Base-by-base conservation (phyloP, 2,329 filamentous ascomycete species). In the Aspergillus arachidicola region DNA sequence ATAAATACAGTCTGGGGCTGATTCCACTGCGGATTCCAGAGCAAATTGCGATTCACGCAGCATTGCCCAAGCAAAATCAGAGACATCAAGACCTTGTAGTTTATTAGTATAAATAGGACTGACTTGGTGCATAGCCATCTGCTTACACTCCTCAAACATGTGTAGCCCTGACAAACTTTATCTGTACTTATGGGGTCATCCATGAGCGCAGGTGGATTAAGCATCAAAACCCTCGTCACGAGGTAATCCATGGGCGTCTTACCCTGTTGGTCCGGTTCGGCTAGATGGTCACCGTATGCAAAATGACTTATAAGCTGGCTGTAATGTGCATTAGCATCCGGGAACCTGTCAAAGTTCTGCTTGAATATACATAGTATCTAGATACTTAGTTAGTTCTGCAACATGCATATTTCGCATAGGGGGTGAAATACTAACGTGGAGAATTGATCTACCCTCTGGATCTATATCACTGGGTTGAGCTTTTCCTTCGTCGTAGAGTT, bases 121-220 rank as follows among this genome's bases (percentile, higher is more conserved):
- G 38, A n/a, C 6, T 43, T 21, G 4, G 19, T 43, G 4, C 0
- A 1, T n/a, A 14, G 34, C 34, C 12, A 43, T 43, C 38, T 43
- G 2, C 19, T 11, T 43, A 43, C 38, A 9, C 3, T 43, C 2
- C 19, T 19, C 19, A n/a, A 43, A 5, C 38, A 43, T 43, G 38
- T n/a, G 5, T 43, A 43, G 16, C 6, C 0, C 36, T 41, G 36
- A 41, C 16, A 19, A 14, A 41, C 6, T 41, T 41, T 2, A 41
- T 19, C 4, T 1, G 26, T 28, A 28, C 26, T 28, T 28, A 28
- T 0, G 26, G 6, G 6, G 26, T 0, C 6, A 28, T 28, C 7
- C 26, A 7, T 0, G 26, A 1, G 26, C 26, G 26, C 1, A 0
- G 26, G 6, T 28, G 0, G 0, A 28, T 28, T 7, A 28, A 7